Base-by-base conservation (phyloP, 179 eudicot species). In the Corrigiola litoralis region DNA sequence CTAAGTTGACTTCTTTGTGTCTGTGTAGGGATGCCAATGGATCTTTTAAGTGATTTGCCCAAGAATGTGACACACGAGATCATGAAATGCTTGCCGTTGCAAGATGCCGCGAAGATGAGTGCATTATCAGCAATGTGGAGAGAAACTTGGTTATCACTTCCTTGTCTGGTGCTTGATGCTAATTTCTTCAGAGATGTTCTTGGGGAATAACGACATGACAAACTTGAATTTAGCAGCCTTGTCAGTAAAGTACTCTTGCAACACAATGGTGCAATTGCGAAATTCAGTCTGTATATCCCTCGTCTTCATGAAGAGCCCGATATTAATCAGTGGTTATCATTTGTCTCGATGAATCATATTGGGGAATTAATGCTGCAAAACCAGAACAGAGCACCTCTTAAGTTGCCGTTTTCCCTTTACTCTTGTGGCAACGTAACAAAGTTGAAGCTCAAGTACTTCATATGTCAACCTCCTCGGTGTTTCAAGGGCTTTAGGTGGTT, bases 141-240 rank as follows among this genome's bases (percentile, higher is more conserved):
- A 61, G 28, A 28, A 17, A 45, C 46, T 2, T 61, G 66, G 66
- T 28, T 45, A 37, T 61, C 66, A 31, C 38, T 44, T 47, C 41
- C 42, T 18, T 14, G 31, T 61, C 21, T 61, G 25, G 46, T 17
- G 40, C 31, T 61, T 46, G 66, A 61, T 61, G 66, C 28, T 11
- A 53, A 46, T 36, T 61, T 61, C 27, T 61, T 61, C 21, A 29
- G 9, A 44, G 34, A 37, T 3, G 47, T 37, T 31, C 47, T 58
- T 37, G 13, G 16, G 1, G 21, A 58, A 18, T 5, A 21, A 36
- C 18, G 2, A 12, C 12, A 10, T 38, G 18, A 1, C 32, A 28
- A 24, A 4, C 5, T 2, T 38, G 47, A 37, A 12, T 58, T 37
- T 4, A 36, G 10, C 32, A 1, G 27, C n/a, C 36, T 58, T 12